Conservation (phyloP, 805 yeast genomes). For the Candida vaughaniae region DNA sequence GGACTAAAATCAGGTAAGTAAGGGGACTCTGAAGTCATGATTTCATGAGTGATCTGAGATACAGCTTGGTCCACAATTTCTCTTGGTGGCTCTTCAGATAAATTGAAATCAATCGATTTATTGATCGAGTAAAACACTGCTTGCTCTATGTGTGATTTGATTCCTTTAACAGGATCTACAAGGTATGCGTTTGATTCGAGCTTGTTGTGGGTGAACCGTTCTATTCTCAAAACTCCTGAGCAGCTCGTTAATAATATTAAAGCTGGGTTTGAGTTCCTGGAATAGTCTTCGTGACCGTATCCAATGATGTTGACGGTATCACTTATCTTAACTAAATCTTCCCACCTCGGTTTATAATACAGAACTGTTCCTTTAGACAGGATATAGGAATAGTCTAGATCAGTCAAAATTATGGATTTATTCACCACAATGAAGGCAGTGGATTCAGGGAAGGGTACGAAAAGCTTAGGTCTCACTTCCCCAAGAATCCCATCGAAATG, state of each 20-base stretch:
- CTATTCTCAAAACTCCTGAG: slow-evolving; percentile 63
- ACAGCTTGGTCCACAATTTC: slow-evolving; percentile 37
- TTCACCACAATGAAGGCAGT: slow-evolving; percentile 62
- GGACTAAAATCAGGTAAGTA: slow-evolving; percentile 56
- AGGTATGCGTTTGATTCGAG: slow-evolving; percentile 1
- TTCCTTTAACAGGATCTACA: slow-evolving; percentile 27
- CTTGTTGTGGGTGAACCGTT: slow-evolving; percentile 33
- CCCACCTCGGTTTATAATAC: slow-evolving; percentile 63
- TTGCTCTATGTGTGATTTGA: slow-evolving; percentile 79
- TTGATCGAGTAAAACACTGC: slow-evolving; percentile 66
- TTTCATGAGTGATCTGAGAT: slow-evolving; percentile 49
- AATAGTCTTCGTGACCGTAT: slow-evolving; percentile 49
- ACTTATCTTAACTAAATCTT: slow-evolving; percentile 67
- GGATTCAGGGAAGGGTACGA: slow-evolving; percentile 55
- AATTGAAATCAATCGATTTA: slow-evolving; percentile 44
- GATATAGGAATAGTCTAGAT: slow-evolving; percentile 43
- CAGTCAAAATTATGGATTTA: slow-evolving; percentile 65
- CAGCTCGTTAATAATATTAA: slow-evolving; percentile 48
- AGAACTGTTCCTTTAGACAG: slow-evolving; percentile 19
- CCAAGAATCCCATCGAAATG: slow-evolving; percentile 25
- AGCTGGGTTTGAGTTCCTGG: slow-evolving; percentile 39
- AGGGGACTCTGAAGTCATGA: slow-evolving; percentile 53
- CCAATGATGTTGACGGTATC: slow-evolving; percentile 55
- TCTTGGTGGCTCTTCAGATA: slow-evolving; percentile 25
- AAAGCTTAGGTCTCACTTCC: slow-evolving; percentile 43